These are phyloP conservation scores for Yarrowia galli DNA, from an alignment of 1,139 yeast species.

Conservation along the genomic window DNA sequence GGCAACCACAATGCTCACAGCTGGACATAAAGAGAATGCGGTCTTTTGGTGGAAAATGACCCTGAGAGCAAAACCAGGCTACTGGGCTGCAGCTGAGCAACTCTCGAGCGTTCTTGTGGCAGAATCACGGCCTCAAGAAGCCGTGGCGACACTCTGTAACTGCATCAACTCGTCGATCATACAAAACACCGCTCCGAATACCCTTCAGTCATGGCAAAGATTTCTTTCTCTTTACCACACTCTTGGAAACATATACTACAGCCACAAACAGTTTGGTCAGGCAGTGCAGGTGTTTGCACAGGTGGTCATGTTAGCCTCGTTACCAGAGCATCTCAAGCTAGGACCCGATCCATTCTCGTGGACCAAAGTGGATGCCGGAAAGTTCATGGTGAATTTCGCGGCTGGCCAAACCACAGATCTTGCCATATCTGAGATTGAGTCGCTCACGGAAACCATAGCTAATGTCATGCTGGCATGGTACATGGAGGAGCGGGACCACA, in stretches of 20 bases:
- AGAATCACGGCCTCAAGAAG: neutral
- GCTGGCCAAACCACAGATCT: neutral
- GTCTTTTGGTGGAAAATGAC: constrained; percentile 45
- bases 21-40: constrained; percentile 42
- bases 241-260: constrained; percentile 46
- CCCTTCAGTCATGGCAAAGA: constrained; percentile 43
- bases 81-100: constrained; percentile 48
- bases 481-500: constrained; percentile 20
- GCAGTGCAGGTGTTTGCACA: constrained; percentile 44
- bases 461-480: constrained; percentile 19
- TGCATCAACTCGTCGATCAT: constrained; percentile 40
- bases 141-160: neutral
- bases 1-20: constrained; percentile 44
- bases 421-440: neutral
- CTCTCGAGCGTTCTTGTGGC: constrained; percentile 43
- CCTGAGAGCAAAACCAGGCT: constrained; percentile 43
- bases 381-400: neutral
- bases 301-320: constrained; percentile 41
- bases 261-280: constrained; percentile 41
- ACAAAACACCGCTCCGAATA: constrained; percentile 30
- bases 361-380: neutral
- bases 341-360: neutral
- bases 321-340: neutral
- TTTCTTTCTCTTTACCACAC: constrained; percentile 47
- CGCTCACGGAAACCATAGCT: constrained; percentile 2